Evolutionary conservation across 148 eudicot genomes (phyloP), one percentile per base, ranked within the genome.

Genomic region (Heliosperma pusillum): DNA sequence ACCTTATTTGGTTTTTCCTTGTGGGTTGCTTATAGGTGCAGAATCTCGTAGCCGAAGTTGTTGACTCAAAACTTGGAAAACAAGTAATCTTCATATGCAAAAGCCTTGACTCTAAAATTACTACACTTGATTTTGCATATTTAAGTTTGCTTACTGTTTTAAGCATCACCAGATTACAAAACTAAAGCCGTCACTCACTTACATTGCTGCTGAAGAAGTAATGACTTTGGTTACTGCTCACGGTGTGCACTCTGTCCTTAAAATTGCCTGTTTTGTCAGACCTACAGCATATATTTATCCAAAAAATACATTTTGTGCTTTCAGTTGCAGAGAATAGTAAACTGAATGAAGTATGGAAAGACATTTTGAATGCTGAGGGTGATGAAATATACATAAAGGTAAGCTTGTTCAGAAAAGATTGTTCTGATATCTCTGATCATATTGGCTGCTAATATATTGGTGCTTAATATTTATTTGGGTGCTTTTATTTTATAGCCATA

Each of bases 171-270:
- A 95, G 99, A 89, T 95, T 66, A 79, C 92, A 74, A 84, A 81
- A 74, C 86, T 88, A 75, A 95, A 88, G 83, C 94, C 97, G 8
- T 74, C 87, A 25, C 92, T 92, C 77, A 89, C 91, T 60, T 95
- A 85, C 60, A 92, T 92, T 82, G 91, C 96, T 15, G 85, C 99
- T 20, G 97, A 92, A 85, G 97, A 95, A 89, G 81, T 95, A 73
- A 95, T 95, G 99, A 92, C 97, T 86, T 97, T 90, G 74, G 99
- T 95, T 61, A 95, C 96, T 25, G 91, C 94, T 66, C 97, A 95
- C 78, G 96, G 98, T 95, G 74, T 74, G 70, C 36, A 50, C 63
- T 72, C 30, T 16, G 70, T 30, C 15, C 10, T 53, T 17, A 40
- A 24, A n/a, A 19, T 36, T 36, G 44, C 52, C 30, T 66, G 21